Evolutionary conservation across 257 asterid species (phyloP), one percentile per base, ranked within the genome.

Genomic region (Capsicum baccatum): DNA sequence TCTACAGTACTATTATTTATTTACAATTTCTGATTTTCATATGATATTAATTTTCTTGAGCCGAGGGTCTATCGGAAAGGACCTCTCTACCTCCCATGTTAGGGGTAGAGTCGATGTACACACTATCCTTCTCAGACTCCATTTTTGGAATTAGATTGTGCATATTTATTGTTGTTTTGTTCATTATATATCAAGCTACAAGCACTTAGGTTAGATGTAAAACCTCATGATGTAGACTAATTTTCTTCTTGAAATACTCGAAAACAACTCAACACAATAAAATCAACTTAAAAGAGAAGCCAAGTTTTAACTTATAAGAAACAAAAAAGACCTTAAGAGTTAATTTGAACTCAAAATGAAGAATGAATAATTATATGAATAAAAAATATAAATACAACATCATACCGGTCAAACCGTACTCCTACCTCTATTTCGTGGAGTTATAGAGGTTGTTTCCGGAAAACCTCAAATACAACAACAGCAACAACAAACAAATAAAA

Each of bases 11-110:
- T 59, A 52, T 8, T 7, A 13, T 76, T 52, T 48, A 76, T 76
- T 74, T 26, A 52, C 63, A 76, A 26, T 76, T 76, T 76, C 63
- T 76, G 52, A n/a, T 17, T 64, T 68, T 15, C 19, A 68, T 8
- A 39, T 68, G 54, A 67, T 67, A 1, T 67, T 19, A 16, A 10
- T 5, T 15, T 63, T 39, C 2, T 10, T 63, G 35, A 0, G 9
- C 3, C 2, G 5, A 26, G 4, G 1, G 35, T 63, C 4, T 63
- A 21, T 11, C 17, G 0, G 0, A 21, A 42, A 42, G 6, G 47
- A 42, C 47, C 47, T 42, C 33, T 26, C 33, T 26, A 26, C 33
- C 33, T 26, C 33, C 33, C 33, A 26, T 0, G 47, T 3, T 42
- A 42, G 47, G 47, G 47, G 47, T 42, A 26, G 33, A 26, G 33